Base-by-base conservation (phyloP, 495 filamentous ascomycete species). In the Podospora pseudocomata region DNA sequence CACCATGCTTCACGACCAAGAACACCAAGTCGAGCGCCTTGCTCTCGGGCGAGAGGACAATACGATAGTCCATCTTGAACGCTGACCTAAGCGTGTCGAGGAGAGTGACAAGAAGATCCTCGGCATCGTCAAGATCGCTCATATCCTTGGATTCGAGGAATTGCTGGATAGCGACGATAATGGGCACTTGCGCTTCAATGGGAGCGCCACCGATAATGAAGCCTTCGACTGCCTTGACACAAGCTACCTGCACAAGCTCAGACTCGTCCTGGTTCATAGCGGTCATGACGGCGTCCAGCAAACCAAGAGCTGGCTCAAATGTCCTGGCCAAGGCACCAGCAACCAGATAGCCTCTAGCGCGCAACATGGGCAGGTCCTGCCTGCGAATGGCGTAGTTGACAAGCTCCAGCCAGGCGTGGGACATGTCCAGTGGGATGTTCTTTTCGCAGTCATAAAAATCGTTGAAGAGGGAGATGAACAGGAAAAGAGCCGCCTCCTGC, bases 171-270 rank as follows among this genome's bases (percentile, higher is more conserved):
- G 92, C 88, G 2, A 85, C 79, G 56, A 97, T 87, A 54, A 97
- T 91, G 9, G 88, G 81, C 0, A 83, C 71, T 76, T 99, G 95
- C 63, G 92, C 83, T 70, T 82, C 80, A 2, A 85, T 84, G 28
- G 86, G 79, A 27, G 71, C 64, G 13, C 75, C 77, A 6, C 88
- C 83, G 53, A 83, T 85, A 28, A 97, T 82, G 64, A 94, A 91
- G 74, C 91, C 90, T 76, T 97, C 93, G 55, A 97, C 77, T 1
- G 92, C 89, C 68, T 93, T 94, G 67, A 98, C 91, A 75, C 92
- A 94, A 15, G 95, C 88, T 28, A 97, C 96, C 76, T 93, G 91
- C 30, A 98, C 93, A 39, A 99, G 84, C 74, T 96, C 93, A 4
- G 92, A 88, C 5, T 87, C 79, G 64, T 97, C 94, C 26, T 82